Percentiles rank a stretch among this genome's conserved stretches.
These are phyloP conservation scores for Hymenoscyphus salicellus DNA, from an alignment of 2,329 filamentous ascomycete species.

Conservation along the genomic window DNA sequence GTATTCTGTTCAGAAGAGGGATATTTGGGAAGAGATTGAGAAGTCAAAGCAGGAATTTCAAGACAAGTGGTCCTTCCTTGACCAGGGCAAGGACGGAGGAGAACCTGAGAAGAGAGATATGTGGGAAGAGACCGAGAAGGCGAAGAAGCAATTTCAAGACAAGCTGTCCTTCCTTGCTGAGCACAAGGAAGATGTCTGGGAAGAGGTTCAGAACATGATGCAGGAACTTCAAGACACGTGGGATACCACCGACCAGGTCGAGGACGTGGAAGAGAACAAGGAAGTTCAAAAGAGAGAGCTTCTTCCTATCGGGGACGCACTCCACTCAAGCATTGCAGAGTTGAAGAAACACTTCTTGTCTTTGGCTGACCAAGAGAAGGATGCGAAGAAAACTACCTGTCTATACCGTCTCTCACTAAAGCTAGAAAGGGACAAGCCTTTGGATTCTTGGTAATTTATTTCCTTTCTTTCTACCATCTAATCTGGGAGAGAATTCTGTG, in stretches of 20 bases:
- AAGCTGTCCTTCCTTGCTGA: too few relatives aligned
- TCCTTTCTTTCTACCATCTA: neutral
- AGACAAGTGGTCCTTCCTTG: neutral
- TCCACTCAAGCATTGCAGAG: too few relatives aligned
- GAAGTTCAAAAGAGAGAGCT: neutral
- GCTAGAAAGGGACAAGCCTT: too few relatives aligned
- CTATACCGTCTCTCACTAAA: too few relatives aligned
- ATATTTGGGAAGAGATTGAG: neutral
- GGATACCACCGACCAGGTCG: neutral
- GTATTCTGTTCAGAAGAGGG: neutral
- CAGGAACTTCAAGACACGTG: neutral
- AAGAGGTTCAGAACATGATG: neutral
- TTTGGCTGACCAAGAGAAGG: too few relatives aligned
- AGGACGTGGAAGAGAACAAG: neutral
- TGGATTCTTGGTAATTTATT: too few relatives aligned
- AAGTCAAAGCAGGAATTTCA: neutral
- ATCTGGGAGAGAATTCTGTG: too few relatives aligned
- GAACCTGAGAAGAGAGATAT: neutral
- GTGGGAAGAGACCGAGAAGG: neutral
- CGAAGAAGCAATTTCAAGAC: neutral
- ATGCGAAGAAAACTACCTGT: too few relatives aligned
- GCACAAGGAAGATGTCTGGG: neutral
- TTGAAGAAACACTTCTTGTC: too few relatives aligned
- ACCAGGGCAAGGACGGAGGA: neutral
- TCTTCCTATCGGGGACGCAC: too few relatives aligned